Evolutionary conservation across 2,329 filamentous ascomycete species (phyloP), one percentile per base, ranked within the genome.

Genomic region (Chrysoporthe austroafricana): DNA sequence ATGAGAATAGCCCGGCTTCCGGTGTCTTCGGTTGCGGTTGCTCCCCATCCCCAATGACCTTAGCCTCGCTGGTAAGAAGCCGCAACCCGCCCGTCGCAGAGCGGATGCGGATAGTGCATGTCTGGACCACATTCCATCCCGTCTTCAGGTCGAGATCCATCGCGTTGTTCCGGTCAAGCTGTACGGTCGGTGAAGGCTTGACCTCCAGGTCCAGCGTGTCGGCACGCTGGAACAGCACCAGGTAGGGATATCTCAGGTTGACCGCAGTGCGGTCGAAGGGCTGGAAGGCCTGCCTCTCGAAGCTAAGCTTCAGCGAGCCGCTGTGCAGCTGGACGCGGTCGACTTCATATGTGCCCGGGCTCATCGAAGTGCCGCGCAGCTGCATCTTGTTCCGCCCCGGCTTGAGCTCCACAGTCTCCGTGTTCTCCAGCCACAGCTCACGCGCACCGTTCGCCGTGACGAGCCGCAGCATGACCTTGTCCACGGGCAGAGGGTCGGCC

Each of bases 131-230:
- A 74, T 97, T 97, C 85, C 90, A 91, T 1, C 94, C 94, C 13
- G 90, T 89, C 13, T 82, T 81, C 14, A 97, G 79, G 62, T 89
- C 84, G 26, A 99, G 81, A 68, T 97, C 92, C 0, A 98, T 82
- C 0, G 88, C 89, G 67, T 92, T 92, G 73, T 90, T 89, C 72
- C 90, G 90, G 75, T 96, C 92, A 5, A 99, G 86, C 70, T 95
- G 89, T 34, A 96, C 90, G 57, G 89, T 82, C 70, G 86, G 90
- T 0, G 91, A 88, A 0, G 91, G 84, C 54, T 82, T 83, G 8
- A 96, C 80, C 61, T 85, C 85, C 2, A 91, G 86, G 69, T 93
- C 87, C 4, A 97, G 86, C 0, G 91, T 86, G 58, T 88, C 83
- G 1, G 85, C 78, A 18, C 88, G 86, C 43, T 94, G 91, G 75